Evolutionary conservation across 108 stramenopile genomes (phyloP).

Genomic region (Ochromonas danica): DNA sequence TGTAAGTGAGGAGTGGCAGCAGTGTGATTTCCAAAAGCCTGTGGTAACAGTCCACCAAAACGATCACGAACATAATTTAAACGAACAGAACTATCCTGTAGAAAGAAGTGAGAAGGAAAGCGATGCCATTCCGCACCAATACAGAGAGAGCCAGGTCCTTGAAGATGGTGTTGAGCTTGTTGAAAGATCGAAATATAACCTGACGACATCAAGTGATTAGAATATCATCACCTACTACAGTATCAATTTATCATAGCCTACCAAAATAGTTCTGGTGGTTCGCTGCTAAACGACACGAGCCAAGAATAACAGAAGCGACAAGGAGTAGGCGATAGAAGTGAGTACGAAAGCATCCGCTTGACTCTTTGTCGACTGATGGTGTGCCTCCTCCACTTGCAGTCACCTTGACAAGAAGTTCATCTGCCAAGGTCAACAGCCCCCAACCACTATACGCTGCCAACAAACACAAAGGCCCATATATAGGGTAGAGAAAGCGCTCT

Average conservation of each 20-base stretch:
- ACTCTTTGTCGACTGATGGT: conserved; percentile 20
- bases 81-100: conserved; percentile 50
- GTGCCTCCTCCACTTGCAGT: conserved; percentile 1
- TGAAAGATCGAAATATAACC: background rate
- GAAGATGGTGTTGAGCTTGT: background rate
- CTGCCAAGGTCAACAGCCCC: conserved; percentile 30
- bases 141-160: conserved; percentile 56
- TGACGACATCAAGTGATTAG: background rate
- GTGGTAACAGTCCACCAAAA: conserved; percentile 26
- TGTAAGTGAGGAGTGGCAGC: background rate
- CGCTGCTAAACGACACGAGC: conserved; percentile 31
- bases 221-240: conserved; percentile 27
- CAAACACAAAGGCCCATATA: conserved; percentile 67
- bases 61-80: conserved; percentile 7
- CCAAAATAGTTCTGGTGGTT: background rate
- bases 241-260: conserved; percentile 23
- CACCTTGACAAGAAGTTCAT: conserved; percentile 12
- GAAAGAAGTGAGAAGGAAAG: conserved; percentile 82
- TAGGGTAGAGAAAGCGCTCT: conserved; percentile 86
- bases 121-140: conserved; percentile 94
- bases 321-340: too few species aligned
- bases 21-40: background rate
- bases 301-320: too few species aligned
- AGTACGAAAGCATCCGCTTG: too few species aligned
- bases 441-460: conserved; percentile 55